Base-by-base conservation (phyloP, 148 eudicot species). In the Fallopia convolvulus region DNA sequence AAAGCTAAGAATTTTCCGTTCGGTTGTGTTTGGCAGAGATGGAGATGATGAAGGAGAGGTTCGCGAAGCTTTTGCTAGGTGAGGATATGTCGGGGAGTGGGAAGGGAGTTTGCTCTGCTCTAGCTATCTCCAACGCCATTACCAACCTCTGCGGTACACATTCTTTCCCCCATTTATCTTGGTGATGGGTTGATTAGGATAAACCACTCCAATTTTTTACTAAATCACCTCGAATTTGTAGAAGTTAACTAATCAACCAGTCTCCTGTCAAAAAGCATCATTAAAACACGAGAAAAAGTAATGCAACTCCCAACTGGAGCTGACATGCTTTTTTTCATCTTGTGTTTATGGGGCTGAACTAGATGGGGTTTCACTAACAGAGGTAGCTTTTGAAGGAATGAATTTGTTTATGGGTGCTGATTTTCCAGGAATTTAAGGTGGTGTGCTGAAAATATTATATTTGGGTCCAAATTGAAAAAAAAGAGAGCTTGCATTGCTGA, bases 51-150 rank as follows among this genome's bases (percentile, higher is more conserved):
- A 95, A 92, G 81, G 97, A 95, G 74, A 91, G 99, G 80, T 94
- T 92, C 85, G 89, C 96, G 2, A 94, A 94, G 77, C 75, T 94
- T 79, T 80, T 94, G 84, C 93, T 95, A 30, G 99, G 99, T 47
- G 99, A 95, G 80, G 99, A 95, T 58, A 95, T 95, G 99, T 95
- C 99, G 49, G 99, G 99, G 32, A 87, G 90, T 86, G 99, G 99
- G 21, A 86, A 87, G 81, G 99, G 99, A 77, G 99, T 95, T 85
- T 89, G 86, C 55, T 75, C 96, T 15, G 90, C 99, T 61, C 74
- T 94, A 76, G 92, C 97, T 68, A 87, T 92, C 83, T 94, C 99
- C 41, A 94, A 94, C 85, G 94, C 99, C 81, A 88, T 92, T 74
- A 94, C 99, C 66, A 94, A 94, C 83, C 85, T 94, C 26, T 89